Evolutionary conservation across 1,284 basidiomycete genomes (phyloP).

Genomic region (Malassezia sympodialis): DNA sequence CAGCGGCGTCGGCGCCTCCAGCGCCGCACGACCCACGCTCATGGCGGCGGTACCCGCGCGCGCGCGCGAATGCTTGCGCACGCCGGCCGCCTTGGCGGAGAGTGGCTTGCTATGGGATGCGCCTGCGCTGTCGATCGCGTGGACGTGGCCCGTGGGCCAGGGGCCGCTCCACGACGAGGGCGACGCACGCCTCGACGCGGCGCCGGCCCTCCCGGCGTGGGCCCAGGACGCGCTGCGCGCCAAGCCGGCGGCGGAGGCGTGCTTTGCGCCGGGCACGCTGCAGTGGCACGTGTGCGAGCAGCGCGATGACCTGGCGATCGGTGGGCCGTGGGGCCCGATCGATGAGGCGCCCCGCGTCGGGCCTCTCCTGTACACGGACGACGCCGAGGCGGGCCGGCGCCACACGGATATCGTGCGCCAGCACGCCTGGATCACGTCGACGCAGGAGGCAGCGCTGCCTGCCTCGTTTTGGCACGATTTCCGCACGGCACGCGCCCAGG

Average conservation of each 20-base stretch:
- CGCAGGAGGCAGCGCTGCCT: not conserved
- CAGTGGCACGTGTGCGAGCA: not conserved
- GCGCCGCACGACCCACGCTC: not conserved
- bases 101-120: not conserved
- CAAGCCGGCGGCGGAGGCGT: not conserved
- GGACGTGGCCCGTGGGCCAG: not conserved
- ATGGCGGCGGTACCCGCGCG: not conserved
- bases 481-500: not conserved
- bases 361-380: not conserved
- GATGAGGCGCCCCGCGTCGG: not conserved
- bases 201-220: not conserved
- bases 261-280: not conserved
- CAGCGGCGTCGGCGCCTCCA: not conserved
- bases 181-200: not conserved
- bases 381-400: not conserved
- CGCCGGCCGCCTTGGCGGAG: constrained; percentile 7
- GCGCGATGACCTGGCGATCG: not conserved
- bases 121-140: not conserved
- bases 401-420: not conserved
- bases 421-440: not conserved
- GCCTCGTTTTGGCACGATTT: constrained; percentile 5
- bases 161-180: not conserved
- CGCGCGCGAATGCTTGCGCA: constrained; percentile 10
- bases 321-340: not conserved
- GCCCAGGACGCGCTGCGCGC: not conserved